Percentiles rank a stretch among this genome's conserved stretches.
Evolutionary conservation across 1,284 basidiomycete species (phyloP).

Genomic region (Boletus mariae): DNA sequence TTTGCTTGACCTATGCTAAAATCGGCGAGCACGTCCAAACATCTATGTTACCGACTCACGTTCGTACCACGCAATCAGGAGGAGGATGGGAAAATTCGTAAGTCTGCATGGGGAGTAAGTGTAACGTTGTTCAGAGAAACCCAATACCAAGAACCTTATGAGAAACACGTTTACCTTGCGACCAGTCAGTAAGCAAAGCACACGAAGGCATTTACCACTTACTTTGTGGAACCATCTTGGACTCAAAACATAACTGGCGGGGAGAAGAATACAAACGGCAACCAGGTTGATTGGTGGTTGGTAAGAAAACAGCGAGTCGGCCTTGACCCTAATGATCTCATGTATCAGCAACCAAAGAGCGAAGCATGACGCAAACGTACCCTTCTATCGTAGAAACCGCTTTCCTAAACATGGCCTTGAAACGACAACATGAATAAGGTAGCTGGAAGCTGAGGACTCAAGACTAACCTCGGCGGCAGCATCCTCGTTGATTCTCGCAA

Average conservation of each 20-base stretch:
- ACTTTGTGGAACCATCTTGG: constrained; percentile 87
- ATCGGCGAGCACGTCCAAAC: constrained; percentile 3
- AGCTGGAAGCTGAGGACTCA: neutral
- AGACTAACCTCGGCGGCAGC: constrained; percentile 77
- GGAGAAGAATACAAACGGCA: constrained; percentile 79
- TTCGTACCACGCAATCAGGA: constrained; percentile 81
- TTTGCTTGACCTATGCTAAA: constrained; percentile 53
- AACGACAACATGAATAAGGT: neutral
- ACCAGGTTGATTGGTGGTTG: constrained; percentile 87
- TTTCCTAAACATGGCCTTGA: constrained; percentile 85
- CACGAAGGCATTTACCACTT: constrained; percentile 2
- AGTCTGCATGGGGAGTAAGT: constrained; percentile 41
- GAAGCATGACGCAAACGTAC: constrained; percentile 34
- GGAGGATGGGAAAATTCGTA: constrained; percentile 83
- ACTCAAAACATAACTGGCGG: constrained; percentile 72
- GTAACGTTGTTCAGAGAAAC: neutral
- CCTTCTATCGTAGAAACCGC: constrained; percentile 90
- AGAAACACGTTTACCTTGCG: constrained; percentile 80
- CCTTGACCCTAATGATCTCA: constrained; percentile 58
- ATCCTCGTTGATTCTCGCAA: constrained; percentile 87
- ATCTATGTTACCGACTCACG: constrained; percentile 35
- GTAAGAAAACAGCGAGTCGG: constrained; percentile 89
- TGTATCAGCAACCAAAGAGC: constrained; percentile 23
- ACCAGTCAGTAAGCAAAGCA: constrained; percentile 10
- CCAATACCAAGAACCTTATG: constrained; percentile 50